These are phyloP conservation scores for Solanum hybrid DNA, from an alignment of 305 asterid genomes.

Conservation along the genomic window DNA sequence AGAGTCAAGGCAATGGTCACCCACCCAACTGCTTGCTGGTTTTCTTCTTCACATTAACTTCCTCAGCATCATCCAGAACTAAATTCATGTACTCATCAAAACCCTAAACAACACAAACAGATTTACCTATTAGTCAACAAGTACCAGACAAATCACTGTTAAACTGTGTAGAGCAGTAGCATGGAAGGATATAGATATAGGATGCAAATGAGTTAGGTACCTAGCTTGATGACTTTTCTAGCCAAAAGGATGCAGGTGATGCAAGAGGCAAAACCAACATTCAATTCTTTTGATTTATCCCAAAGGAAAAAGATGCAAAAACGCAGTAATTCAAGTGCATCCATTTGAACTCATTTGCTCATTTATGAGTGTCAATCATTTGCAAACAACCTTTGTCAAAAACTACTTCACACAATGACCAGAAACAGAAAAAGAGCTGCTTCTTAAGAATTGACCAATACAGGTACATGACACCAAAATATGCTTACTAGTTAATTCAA, in stretches of 20 bases:
- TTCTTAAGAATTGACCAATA: background rate
- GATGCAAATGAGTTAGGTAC: background rate
- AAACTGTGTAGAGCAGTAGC: background rate
- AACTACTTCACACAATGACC: background rate
- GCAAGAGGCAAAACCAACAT: background rate
- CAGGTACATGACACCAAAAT: background rate
- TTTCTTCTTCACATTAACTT: slow-evolving; percentile 72
- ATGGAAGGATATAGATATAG: background rate
- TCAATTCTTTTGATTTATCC: background rate
- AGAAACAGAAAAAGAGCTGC: background rate
- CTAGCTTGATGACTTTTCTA: background rate
- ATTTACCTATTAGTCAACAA: background rate
- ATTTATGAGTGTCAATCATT: background rate
- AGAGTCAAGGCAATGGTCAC: background rate
- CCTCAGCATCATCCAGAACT: slow-evolving; percentile 86
- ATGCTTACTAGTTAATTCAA: background rate
- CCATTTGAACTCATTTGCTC: background rate
- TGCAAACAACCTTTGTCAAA: background rate
- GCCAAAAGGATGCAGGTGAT: background rate
- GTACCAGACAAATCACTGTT: background rate
- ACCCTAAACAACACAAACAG: slow-evolving; percentile 24
- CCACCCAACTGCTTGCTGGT: slow-evolving; percentile 50
- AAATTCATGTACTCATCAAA: slow-evolving; percentile 92
- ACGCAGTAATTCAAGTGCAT: background rate
- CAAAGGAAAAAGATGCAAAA: background rate